Conservation (phyloP, 139 green algal species). For the Chlamydomonas sphaeroides region DNA sequence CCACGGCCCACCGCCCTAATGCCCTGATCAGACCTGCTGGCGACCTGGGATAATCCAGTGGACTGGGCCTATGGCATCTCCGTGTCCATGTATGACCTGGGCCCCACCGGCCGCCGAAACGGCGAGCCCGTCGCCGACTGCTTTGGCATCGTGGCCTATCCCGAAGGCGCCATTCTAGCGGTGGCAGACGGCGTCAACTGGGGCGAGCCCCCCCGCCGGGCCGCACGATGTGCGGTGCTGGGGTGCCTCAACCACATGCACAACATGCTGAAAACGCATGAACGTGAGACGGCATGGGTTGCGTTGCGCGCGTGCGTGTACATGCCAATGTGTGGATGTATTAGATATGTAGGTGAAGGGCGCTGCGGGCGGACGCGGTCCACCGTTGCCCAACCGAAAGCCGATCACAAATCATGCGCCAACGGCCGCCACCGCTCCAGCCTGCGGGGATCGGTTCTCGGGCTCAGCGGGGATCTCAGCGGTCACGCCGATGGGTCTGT, state of each 20-base stretch:
- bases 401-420: too few species aligned
- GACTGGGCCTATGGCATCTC: slow-evolving; percentile 48
- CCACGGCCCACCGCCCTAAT: not conserved
- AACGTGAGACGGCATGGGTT: slow-evolving; percentile 5
- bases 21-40: not conserved
- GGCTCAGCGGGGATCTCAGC: too few species aligned
- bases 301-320: too few species aligned
- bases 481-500: too few species aligned
- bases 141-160: slow-evolving; percentile 47
- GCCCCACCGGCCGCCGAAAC: slow-evolving; percentile 40
- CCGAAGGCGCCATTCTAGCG: slow-evolving; percentile 38
- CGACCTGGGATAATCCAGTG: slow-evolving; percentile 27
- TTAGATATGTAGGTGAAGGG: too few species aligned
- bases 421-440: too few species aligned
- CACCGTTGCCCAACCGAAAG: too few species aligned
- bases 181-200: slow-evolving; percentile 62
- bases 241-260: slow-evolving; percentile 47
- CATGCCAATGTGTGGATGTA: too few species aligned
- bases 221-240: slow-evolving; percentile 54
- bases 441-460: too few species aligned
- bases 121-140: slow-evolving; percentile 64
- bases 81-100: slow-evolving; percentile 56
- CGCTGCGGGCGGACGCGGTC: too few species aligned
- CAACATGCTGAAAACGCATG: slow-evolving; percentile 35
- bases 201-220: slow-evolving; percentile 45